Percentiles rank a stretch among this genome's conserved stretches.
Evolutionary conservation across 2,329 filamentous ascomycete genomes (phyloP).

Genomic region (Neofusicoccum laricinum): DNA sequence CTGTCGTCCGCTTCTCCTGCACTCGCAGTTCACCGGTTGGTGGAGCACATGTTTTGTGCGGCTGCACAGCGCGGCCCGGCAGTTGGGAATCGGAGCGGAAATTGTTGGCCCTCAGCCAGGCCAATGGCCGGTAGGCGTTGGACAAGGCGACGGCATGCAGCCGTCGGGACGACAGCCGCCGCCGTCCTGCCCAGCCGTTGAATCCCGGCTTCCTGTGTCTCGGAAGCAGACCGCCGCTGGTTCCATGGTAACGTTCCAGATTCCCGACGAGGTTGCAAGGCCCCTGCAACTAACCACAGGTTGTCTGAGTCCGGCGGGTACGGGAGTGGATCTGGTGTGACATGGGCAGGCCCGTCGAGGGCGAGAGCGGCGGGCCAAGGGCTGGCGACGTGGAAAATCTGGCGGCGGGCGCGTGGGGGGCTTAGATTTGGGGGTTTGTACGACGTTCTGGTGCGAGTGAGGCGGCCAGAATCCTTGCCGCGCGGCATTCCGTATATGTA

Average conservation of each 20-base stretch:
- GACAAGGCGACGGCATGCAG: neutral
- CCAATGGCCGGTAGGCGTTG: neutral
- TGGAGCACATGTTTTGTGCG: neutral
- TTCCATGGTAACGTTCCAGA: slow-evolving; percentile 1
- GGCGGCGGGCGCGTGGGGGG: neutral
- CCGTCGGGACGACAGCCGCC: neutral
- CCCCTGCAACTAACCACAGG: neutral
- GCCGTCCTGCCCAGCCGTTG: neutral
- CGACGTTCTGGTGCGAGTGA: neutral
- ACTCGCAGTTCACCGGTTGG: neutral
- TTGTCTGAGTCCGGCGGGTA: neutral
- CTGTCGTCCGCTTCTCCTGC: neutral
- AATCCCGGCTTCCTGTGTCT: slow-evolving; percentile 9
- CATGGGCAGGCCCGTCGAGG: neutral
- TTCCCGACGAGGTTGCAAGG: neutral
- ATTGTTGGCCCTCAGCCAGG: neutral
- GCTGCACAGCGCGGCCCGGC: neutral
- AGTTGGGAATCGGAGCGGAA: neutral
- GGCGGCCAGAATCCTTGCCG: neutral
- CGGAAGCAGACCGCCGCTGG: neutral
- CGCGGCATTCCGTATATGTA: neutral
- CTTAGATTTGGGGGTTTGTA: slow-evolving; percentile 2
- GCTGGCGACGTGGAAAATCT: neutral
- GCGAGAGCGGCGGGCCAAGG: neutral
- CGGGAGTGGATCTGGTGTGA: slow-evolving; percentile 5